Conservation (phyloP, 176 grass and related monocot genomes). For the Bromus sterilis region DNA sequence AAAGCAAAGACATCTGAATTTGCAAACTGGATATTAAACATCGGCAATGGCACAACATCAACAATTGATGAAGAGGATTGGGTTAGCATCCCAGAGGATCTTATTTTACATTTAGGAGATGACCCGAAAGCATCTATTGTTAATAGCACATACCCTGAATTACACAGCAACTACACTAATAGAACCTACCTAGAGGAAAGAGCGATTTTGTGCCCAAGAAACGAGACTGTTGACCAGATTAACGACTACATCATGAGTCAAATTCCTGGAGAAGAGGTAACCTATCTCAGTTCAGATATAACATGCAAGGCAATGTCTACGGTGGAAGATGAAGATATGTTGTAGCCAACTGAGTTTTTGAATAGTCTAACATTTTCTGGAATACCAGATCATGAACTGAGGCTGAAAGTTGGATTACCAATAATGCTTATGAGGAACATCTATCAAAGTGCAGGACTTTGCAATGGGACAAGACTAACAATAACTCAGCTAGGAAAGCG, state of each 20-base stretch:
- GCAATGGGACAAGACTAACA: too few species aligned
- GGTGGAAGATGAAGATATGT: not conserved
- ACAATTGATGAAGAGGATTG: not conserved
- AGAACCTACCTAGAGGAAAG: not conserved
- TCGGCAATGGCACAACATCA: not conserved
- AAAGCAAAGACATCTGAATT: not conserved
- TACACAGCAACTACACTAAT: too few species aligned
- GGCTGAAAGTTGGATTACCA: not conserved
- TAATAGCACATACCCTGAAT: not conserved
- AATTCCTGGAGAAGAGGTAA: too few species aligned
- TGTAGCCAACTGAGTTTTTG: not conserved
- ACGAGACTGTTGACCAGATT: not conserved
- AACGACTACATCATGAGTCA: not conserved
- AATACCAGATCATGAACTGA: not conserved
- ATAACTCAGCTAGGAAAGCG: too few species aligned
- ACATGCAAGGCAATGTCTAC: not conserved
- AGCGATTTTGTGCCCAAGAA: not conserved
- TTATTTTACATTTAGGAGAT: too few species aligned
- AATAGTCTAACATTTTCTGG: not conserved
- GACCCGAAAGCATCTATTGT: not conserved
- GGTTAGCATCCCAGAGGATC: too few species aligned
- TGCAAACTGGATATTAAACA: not conserved
- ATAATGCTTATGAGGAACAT: constrained; percentile 1
- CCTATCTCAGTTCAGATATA: not conserved
- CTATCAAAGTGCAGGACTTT: too few species aligned